Percentiles rank a stretch among this genome's conserved stretches.
These are phyloP conservation scores for Hypoxylon sp. DNA, from an alignment of 2,329 filamentous ascomycete genomes.

Conservation along the genomic window DNA sequence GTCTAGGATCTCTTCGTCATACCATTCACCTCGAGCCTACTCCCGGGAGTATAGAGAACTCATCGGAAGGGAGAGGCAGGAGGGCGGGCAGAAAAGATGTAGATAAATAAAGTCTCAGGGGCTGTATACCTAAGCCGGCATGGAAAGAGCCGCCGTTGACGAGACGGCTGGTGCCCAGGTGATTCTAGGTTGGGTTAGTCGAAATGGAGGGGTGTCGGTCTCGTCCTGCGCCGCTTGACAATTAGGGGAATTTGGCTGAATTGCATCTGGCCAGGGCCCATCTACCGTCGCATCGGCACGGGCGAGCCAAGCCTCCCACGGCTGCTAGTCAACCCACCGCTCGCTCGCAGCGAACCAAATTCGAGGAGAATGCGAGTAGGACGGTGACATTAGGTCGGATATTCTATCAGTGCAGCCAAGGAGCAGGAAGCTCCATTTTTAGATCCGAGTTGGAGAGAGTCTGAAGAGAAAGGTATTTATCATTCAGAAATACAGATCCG, in stretches of 20 bases:
- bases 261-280: slow-evolving; percentile 15
- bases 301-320: background rate
- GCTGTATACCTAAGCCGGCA: too few relatives aligned
- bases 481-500: too few relatives aligned
- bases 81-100: background rate
- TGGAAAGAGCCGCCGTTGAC: background rate
- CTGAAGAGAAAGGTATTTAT: too few relatives aligned
- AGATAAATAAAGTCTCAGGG: too few relatives aligned
- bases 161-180: slow-evolving; percentile 2
- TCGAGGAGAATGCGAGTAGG: background rate
- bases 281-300: slow-evolving; percentile 13
- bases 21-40: slow-evolving; percentile 7
- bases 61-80: slow-evolving; percentile 11
- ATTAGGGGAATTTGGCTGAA: slow-evolving; percentile 39
- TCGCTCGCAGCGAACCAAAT: background rate
- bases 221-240: slow-evolving; percentile 28
- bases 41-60: slow-evolving; percentile 11
- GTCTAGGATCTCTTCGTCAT: background rate
- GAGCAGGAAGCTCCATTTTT: background rate
- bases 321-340: background rate
- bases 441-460: background rate
- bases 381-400: background rate
- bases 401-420: background rate
- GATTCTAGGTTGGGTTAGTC: too few relatives aligned
- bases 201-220: slow-evolving; percentile 12